Evolutionary conservation across 805 yeast species (phyloP), one percentile per base, ranked within the genome.

Genomic region (Yarrowia keelungensis): DNA sequence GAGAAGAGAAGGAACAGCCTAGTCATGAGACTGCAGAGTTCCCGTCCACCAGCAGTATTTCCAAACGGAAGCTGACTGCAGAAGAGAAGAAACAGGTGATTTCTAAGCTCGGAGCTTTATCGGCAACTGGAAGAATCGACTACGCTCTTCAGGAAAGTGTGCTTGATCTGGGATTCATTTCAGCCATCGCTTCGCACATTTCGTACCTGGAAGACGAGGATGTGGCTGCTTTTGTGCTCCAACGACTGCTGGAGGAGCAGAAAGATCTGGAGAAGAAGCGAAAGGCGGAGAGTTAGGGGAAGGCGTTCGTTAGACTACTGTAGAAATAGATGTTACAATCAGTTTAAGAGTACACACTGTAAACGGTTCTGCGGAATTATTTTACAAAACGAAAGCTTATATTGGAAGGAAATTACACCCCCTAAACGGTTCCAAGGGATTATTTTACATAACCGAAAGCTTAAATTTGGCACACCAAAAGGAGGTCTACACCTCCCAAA

Each of bases 131-230:
- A 0, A 81, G 98, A 67, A 81, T 94, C 0, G 99, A 94, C 76
- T 92, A 90, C 76, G 83, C 88, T 3, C 79, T 94, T 32, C 91
- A 91, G 3, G 89, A 88, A 75, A 91, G 94, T 10, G 82, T 89
- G 26, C 84, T 92, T 74, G 97, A 92, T 73, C 84, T 92, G 22
- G 90, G 96, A 38, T 77, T 92, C 43, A 82, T 94, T 11, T 85
- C 92, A 3, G 95, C 97, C 0, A 80, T 92, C 3, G 90, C 89
- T 69, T 92, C 97, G 0, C 99, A 94, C 77, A 87, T 91, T 14
- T 87, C 91, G 58, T 94, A 94, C 76, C 89, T 94, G 76, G 97
- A 92, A 75, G 97, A 92, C 73, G 83, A 86, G 64, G 92, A 92
- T 74, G 87, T 94, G 45, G 92, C 96, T 0, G 89, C 89, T 0